phyloP scores from a whole-genome alignment of 106 monocot genomes.

The Dendrobium catenatum region DNA sequence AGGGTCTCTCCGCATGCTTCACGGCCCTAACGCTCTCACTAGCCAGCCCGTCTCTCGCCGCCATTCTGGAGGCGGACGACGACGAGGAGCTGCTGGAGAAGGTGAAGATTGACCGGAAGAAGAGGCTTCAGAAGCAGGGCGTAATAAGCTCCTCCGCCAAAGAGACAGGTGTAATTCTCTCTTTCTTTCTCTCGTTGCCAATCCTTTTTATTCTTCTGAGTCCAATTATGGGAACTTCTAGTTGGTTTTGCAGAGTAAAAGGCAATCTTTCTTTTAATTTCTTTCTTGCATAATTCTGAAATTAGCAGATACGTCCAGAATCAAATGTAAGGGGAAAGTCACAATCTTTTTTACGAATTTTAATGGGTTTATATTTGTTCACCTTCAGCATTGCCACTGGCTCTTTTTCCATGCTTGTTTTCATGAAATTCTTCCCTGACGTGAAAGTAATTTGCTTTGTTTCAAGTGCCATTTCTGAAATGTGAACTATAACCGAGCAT shows the following conservation, averaged over 20 bases:
- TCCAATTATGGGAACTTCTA: not conserved
- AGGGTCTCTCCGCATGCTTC: conserved; percentile 21
- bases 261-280: not conserved
- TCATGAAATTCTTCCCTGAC: too few species aligned
- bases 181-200: not conserved
- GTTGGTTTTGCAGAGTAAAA: not conserved
- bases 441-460: too few species aligned
- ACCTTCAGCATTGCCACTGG: too few species aligned
- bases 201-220: not conserved
- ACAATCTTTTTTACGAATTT: too few species aligned
- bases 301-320: not conserved
- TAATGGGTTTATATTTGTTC: too few species aligned
- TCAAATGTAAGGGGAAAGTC: not conserved
- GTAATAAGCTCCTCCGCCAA: conserved; percentile 63
- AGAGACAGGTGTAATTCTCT: conserved; percentile 52
- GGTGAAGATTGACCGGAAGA: conserved; percentile 84
- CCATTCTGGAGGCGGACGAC: conserved; percentile 88
- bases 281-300: not conserved
- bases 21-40: conserved; percentile 11
- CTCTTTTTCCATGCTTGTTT: too few species aligned
- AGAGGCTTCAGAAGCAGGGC: conserved; percentile 72
- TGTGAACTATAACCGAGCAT: too few species aligned
- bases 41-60: conserved; percentile 16
- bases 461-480: too few species aligned
- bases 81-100: conserved; percentile 79